Evolutionary conservation across 192 early-diverging fungal genomes (phyloP).

Genomic region (Podila verticillata): DNA sequence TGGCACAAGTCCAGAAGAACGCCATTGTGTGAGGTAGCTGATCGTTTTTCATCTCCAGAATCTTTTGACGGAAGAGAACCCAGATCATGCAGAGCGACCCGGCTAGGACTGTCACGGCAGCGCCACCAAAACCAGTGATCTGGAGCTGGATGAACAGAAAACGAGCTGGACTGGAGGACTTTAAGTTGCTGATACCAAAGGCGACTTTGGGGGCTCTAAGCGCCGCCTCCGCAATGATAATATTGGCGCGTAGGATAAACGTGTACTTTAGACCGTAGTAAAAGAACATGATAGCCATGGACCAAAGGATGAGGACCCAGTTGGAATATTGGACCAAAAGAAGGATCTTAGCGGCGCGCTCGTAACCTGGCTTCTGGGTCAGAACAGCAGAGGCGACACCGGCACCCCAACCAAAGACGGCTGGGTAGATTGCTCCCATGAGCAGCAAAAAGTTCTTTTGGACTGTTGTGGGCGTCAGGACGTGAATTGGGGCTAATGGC

Average conservation of each 20-base stretch:
- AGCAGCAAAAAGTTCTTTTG: slow-evolving; percentile 42
- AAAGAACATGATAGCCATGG: slow-evolving; percentile 50
- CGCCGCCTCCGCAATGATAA: slow-evolving; percentile 43
- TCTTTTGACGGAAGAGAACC: slow-evolving; percentile 23
- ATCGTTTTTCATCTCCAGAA: slow-evolving; percentile 20
- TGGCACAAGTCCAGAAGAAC: slow-evolving; percentile 49
- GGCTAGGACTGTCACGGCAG: slow-evolving; percentile 27
- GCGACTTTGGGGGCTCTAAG: slow-evolving; percentile 37
- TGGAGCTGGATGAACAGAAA: slow-evolving; percentile 48
- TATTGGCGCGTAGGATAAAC: slow-evolving; percentile 45
- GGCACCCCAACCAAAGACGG: slow-evolving; percentile 24
- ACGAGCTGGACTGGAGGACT: slow-evolving; percentile 35
- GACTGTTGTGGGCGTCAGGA: slow-evolving; percentile 38
- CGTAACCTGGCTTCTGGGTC: slow-evolving; percentile 29
- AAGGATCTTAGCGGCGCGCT: slow-evolving; percentile 9
- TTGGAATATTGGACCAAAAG: slow-evolving; percentile 38
- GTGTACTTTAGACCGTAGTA: slow-evolving; percentile 53
- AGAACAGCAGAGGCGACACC: slow-evolving; percentile 31
- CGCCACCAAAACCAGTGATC: slow-evolving; percentile 42
- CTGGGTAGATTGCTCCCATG: slow-evolving; percentile 43
- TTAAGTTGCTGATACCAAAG: slow-evolving; percentile 39
- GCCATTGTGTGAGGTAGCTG: slow-evolving; percentile 39
- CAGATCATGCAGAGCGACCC: slow-evolving; percentile 44
- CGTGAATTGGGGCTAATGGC: slow-evolving; percentile 31
- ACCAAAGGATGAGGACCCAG: slow-evolving; percentile 46